Evolutionary conservation across 2,329 filamentous ascomycete species (phyloP).

Genomic region (Penicillium sp.): DNA sequence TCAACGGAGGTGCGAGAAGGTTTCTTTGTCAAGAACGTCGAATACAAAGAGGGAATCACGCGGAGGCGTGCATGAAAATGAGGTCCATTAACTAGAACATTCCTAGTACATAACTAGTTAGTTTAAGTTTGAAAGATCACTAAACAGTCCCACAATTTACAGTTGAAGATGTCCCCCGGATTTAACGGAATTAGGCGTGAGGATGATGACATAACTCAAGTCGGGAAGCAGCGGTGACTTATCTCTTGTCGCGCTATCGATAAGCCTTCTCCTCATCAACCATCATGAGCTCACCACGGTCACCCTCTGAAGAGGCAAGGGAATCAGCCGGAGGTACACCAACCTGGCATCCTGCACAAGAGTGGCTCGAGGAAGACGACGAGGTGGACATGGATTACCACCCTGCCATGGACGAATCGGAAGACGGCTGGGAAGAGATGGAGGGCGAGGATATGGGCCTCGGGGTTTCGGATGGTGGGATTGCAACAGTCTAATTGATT

Average conservation of each 20-base stretch:
- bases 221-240: constrained; percentile 13
- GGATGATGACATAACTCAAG: constrained; percentile 6
- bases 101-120: no score
- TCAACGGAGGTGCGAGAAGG: no score
- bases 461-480: constrained; percentile 16
- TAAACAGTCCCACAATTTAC: neutral
- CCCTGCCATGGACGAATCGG: constrained; percentile 8
- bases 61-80: no score
- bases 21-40: no score
- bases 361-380: constrained; percentile 41
- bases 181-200: constrained; percentile 6
- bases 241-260: constrained; percentile 15
- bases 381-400: constrained; percentile 20
- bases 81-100: no score
- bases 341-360: constrained; percentile 36
- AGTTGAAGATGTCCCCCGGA: neutral
- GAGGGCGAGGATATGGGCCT: constrained; percentile 52
- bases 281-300: constrained; percentile 30
- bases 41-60: no score
- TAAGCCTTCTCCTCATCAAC: constrained; percentile 17
- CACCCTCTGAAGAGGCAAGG: constrained; percentile 22
- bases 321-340: constrained; percentile 19
- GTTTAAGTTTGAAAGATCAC: neutral
- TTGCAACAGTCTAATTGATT: neutral
- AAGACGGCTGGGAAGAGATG: constrained; percentile 11